These are phyloP conservation scores for Coriaria nepalensis DNA, from an alignment of 306 rosid genomes.

Conservation along the genomic window DNA sequence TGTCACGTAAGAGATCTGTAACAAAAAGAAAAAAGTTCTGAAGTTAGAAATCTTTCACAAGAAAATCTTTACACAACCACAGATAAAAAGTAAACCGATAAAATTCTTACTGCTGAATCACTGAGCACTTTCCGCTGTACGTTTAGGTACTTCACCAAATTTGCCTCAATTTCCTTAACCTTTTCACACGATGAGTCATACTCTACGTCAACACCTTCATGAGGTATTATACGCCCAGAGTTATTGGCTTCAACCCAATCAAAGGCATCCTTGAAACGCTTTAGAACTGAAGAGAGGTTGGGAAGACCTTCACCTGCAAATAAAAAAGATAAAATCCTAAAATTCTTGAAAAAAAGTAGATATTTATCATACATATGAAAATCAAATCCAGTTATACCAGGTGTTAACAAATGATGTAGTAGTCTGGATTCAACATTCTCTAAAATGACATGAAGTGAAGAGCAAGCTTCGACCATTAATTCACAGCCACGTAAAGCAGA, in stretches of 20 bases:
- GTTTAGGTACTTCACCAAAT: slow-evolving; percentile 44
- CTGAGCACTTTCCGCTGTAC: slow-evolving; percentile 60
- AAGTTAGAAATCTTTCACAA: background rate
- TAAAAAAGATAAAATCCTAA: slow-evolving; percentile 8
- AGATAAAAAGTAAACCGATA: slow-evolving; percentile 13
- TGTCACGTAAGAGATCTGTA: slow-evolving; percentile 61
- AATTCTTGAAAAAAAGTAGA: background rate
- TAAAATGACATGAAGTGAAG: slow-evolving; percentile 46
- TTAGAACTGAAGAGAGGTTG: slow-evolving; percentile 36
- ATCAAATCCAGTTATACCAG: slow-evolving; percentile 34
- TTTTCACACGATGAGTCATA: slow-evolving; percentile 71
- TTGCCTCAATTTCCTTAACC: slow-evolving; percentile 47
- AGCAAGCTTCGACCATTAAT: slow-evolving; percentile 60
- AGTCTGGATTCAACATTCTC: slow-evolving; percentile 44
- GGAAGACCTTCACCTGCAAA: slow-evolving; percentile 66
- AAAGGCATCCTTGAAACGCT: slow-evolving; percentile 81
- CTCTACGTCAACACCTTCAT: slow-evolving; percentile 62
- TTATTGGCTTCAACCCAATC: slow-evolving; percentile 89
- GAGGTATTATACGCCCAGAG: slow-evolving; percentile 91
- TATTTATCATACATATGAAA: background rate
- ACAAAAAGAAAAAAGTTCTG: slow-evolving; percentile 15
- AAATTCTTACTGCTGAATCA: slow-evolving; percentile 42
- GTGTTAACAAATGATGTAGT: slow-evolving; percentile 61
- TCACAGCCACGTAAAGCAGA: slow-evolving; percentile 78
- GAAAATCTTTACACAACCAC: slow-evolving; percentile 5